phyloP scores from a whole-genome alignment of 176 grass and related monocot species.

The Oryza meyeriana region DNA sequence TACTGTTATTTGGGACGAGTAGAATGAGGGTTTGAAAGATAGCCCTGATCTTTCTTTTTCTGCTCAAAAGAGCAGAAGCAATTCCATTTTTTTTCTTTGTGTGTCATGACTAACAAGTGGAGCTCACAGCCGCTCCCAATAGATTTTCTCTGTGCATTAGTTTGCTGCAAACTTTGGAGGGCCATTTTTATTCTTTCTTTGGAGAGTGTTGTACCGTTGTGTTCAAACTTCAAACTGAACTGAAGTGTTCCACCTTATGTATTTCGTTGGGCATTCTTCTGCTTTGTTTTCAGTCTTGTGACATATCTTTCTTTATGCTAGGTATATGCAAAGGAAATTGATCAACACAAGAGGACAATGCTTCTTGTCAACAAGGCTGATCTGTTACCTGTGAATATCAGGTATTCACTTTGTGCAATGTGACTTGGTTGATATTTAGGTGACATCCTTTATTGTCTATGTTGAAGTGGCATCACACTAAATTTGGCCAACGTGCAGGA shows the following conservation, averaged over 20 bases:
- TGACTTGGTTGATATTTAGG: slow-evolving; percentile 7
- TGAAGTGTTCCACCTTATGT: neutral
- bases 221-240: neutral
- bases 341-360: slow-evolving; percentile 82
- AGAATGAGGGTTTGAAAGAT: neutral
- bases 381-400: slow-evolving; percentile 74
- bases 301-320: slow-evolving; percentile 37
- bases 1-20: neutral
- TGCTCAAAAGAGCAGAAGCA: neutral
- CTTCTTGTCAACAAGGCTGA: slow-evolving; percentile 98
- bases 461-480: neutral
- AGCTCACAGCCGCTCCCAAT: neutral
- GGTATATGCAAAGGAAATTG: slow-evolving; percentile 78
- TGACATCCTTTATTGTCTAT: neutral
- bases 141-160: neutral
- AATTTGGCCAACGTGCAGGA: slow-evolving; percentile 45
- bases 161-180: neutral
- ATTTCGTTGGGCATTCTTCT: neutral
- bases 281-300: neutral
- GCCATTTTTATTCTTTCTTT: neutral
- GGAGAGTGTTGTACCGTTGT: neutral
- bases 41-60: neutral
- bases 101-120: neutral
- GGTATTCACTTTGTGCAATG: slow-evolving; percentile 27
- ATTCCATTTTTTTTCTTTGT: neutral